These are phyloP conservation scores for Termitomyces sp. DNA, from an alignment of 768 basidiomycete species.

Conservation along the genomic window DNA sequence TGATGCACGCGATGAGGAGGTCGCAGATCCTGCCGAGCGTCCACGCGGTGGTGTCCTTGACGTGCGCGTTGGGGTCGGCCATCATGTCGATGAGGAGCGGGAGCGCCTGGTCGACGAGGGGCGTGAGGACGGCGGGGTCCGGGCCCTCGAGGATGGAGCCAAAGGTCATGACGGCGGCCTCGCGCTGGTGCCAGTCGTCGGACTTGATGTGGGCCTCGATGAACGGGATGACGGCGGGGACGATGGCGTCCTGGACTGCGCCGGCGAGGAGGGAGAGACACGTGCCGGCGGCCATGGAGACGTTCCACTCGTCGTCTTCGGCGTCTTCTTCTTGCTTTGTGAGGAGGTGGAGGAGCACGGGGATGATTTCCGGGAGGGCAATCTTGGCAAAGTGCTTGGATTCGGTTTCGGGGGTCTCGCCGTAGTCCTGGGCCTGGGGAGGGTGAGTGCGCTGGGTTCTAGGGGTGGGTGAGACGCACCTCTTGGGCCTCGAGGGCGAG, in stretches of 20 bases:
- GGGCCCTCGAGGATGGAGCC: constrained; percentile 97
- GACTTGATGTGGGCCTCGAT: constrained; percentile 94
- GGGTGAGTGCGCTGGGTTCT: not conserved
- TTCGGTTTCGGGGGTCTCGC: constrained; percentile 79
- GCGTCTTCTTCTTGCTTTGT: constrained; percentile 95
- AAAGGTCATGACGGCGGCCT: constrained; percentile 98
- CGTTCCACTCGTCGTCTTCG: constrained; percentile 98
- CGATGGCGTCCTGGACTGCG: constrained; percentile 86
- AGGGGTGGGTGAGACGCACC: constrained; percentile 33
- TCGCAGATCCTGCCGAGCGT: constrained; percentile 95
- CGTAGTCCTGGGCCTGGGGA: constrained; percentile 78
- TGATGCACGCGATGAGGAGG: constrained; percentile 76
- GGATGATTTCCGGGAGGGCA: constrained; percentile 90
- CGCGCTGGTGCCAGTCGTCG: constrained; percentile 90
- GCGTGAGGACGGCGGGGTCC: constrained; percentile 79
- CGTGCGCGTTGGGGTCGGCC: constrained; percentile 75
- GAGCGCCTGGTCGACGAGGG: constrained; percentile 90
- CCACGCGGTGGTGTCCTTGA: constrained; percentile 98
- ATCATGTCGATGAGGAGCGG: constrained; percentile 96
- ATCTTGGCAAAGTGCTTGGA: constrained; percentile 91
- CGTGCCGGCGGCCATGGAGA: constrained; percentile 94
- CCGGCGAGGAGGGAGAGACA: constrained; percentile 86
- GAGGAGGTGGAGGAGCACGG: constrained; percentile 83
- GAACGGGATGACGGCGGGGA: constrained; percentile 92
- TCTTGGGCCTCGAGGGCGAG: constrained; percentile 88